phyloP scores from a whole-genome alignment of 2,329 filamentous ascomycete species.

The Triangularia verruculosa region DNA sequence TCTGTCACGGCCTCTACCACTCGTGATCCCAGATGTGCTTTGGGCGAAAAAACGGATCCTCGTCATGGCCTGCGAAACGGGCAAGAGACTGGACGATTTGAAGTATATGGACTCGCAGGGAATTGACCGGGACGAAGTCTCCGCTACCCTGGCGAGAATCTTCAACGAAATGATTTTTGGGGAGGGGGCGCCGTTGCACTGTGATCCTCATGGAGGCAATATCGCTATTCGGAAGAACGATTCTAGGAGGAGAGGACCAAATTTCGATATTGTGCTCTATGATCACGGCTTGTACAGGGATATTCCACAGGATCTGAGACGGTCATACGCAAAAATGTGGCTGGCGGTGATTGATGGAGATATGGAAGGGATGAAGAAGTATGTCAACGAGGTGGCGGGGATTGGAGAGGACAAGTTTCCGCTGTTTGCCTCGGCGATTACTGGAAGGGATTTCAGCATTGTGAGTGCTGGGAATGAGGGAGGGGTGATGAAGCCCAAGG shows the following conservation, averaged over 20 bases:
- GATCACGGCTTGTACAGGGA: slow-evolving; percentile 96
- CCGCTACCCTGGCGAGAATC: slow-evolving; percentile 80
- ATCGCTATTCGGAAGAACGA: slow-evolving; percentile 83
- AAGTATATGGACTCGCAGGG: slow-evolving; percentile 78
- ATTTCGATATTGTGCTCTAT: slow-evolving; percentile 95
- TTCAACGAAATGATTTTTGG: slow-evolving; percentile 99
- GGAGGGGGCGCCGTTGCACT: slow-evolving; percentile 82
- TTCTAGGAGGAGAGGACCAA: slow-evolving; percentile 54
- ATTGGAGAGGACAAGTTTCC: slow-evolving; percentile 89
- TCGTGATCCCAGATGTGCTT: slow-evolving; percentile 84
- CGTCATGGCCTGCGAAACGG: slow-evolving; percentile 91
- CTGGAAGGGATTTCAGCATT: slow-evolving; percentile 83
- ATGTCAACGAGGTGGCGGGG: slow-evolving; percentile 84
- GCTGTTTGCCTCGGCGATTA: slow-evolving; percentile 93
- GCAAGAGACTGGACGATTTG: slow-evolving; percentile 83
- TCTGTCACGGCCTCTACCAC: slow-evolving; percentile 64
- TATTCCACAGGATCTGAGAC: slow-evolving; percentile 73
- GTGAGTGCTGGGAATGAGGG: slow-evolving; percentile 52
- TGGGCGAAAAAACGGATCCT: slow-evolving; percentile 88
- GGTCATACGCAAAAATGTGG: slow-evolving; percentile 96
- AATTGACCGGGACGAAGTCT: slow-evolving; percentile 94
- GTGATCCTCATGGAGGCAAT: slow-evolving; percentile 95
- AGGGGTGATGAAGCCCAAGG: slow-evolving; percentile 54
- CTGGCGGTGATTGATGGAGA: slow-evolving; percentile 91
- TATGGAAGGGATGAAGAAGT: slow-evolving; percentile 79